Base-by-base conservation (phyloP, 2,329 filamentous ascomycete species). In the Cladosporium cucumerinum region DNA sequence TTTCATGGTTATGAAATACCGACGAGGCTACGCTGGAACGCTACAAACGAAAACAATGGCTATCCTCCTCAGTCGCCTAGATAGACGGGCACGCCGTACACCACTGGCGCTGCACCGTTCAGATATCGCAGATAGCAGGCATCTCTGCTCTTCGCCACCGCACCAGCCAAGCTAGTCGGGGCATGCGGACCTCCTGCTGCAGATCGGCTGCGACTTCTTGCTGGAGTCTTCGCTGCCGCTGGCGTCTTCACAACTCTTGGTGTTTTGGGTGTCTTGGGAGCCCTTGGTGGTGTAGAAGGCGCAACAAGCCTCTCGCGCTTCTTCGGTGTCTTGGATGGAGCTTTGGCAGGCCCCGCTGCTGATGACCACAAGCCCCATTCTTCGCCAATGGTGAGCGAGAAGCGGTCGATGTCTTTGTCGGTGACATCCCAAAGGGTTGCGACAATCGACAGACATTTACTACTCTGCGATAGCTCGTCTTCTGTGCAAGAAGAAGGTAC, bases 391-490 rank as follows among this genome's bases (percentile, higher is more conserved):
- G 85, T 83, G 36, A 89, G 87, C 0, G 93, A 91, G 76, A 97
- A 96, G 21, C 93, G 90, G 80, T 99, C 96, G 76, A 97, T 97
- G 76, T 99, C 95, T 72, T 91, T 91, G 76, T 99, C 95, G 11
- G 95, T 99, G 58, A 99, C 95, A 77, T 99, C 95, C 95, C 95
- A 99, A 43, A 99, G 82, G 18, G 93, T 97, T 54, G 93, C 95
- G 2, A 98, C 88, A 11, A 98, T 87, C 0, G 94, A 93, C 3
- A 93, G 70, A 74, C 80, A 71, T 65, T 70, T 73, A 16, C 65
- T 49, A 18, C 34, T 43, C 14, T 52, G 21, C n/a, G 54, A 14
- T 12, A 23, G 7, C 18, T 49, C 28, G 1, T 59, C 55, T 39
- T 59, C 36, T 30, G 54, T 25, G 10, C 43, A 23, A 23, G 54